Conservation (phyloP, 177 flowering plant genomes). For the Vitis hybrid region DNA sequence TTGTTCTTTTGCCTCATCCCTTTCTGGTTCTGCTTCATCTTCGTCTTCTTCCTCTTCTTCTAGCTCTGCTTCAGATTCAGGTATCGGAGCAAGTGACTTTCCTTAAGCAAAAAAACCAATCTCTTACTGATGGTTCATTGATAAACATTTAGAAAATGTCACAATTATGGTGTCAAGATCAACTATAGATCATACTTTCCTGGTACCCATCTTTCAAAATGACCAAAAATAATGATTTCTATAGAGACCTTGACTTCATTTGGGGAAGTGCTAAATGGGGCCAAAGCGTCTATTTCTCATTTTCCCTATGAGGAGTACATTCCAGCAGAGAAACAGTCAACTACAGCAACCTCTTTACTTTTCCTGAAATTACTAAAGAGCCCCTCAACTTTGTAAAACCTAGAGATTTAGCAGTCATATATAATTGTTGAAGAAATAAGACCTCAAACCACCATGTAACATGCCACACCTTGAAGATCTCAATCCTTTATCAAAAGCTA, state of each 20-base stretch:
- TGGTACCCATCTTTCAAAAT: neutral
- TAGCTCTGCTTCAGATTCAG: slow-evolving; percentile 77
- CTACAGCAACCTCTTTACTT: neutral
- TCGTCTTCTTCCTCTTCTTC: slow-evolving; percentile 55
- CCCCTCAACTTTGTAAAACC: neutral
- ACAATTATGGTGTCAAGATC: neutral
- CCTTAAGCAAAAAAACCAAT: slow-evolving; percentile 46
- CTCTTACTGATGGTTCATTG: slow-evolving; percentile 12
- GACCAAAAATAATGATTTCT: too few species aligned
- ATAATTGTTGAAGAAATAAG: neutral
- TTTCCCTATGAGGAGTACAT: neutral
- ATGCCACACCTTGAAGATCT: neutral
- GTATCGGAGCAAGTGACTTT: slow-evolving; percentile 96
- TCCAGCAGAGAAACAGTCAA: too few species aligned
- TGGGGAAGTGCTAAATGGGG: neutral
- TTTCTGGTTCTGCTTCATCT: slow-evolving; percentile 12
- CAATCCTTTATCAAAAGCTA: neutral
- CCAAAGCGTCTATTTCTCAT: neutral
- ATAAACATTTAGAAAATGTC: slow-evolving; percentile 7
- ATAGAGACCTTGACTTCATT: too few species aligned
- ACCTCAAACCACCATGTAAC: neutral
- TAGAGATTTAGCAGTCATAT: neutral
- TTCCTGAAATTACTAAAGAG: neutral
- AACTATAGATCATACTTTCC: neutral
- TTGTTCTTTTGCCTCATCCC: slow-evolving; percentile 7